A percentile compares a stretch with the other conserved stretches of the same genome.
These are phyloP conservation scores for Hippophae rhamnoides DNA, from an alignment of 306 rosid species.

Conservation along the genomic window DNA sequence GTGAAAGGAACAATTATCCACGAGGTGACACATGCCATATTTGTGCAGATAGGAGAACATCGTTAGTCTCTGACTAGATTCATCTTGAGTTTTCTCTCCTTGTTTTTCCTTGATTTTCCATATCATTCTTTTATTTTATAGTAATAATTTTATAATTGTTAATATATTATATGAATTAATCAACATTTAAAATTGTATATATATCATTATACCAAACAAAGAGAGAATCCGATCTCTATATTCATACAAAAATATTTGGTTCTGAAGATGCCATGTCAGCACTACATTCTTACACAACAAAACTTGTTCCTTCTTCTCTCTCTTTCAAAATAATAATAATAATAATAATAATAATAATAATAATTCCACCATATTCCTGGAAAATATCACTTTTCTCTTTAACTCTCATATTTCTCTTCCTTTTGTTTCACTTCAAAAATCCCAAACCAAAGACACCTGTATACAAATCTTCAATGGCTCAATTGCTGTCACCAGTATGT, in stretches of 20 bases:
- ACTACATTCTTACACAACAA: slow-evolving; percentile 21
- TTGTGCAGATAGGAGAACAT: neutral
- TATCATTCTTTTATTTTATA: no score
- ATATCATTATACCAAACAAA: no score
- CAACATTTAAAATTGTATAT: no score
- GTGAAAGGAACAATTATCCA: slow-evolving; percentile 20
- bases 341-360: no score
- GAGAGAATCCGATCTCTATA: no score
- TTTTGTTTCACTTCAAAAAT: neutral
- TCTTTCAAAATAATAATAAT: no score
- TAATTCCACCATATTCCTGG: slow-evolving; percentile 11
- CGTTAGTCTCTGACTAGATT: slow-evolving; percentile 16
- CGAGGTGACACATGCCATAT: slow-evolving; percentile 27
- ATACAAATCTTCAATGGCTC: no score
- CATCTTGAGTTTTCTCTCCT: slow-evolving; percentile 20
- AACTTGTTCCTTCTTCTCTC: slow-evolving; percentile 44
- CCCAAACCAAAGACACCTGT: no score
- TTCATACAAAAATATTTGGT: slow-evolving; percentile 22
- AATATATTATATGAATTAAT: no score
- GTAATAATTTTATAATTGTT: no score
- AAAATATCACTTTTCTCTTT: slow-evolving; percentile 4
- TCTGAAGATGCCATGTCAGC: slow-evolving; percentile 57
- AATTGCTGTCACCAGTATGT: slow-evolving; percentile 49
- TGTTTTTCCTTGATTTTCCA: no score
- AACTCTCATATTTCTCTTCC: no score